Percentiles rank a stretch among this genome's conserved stretches.
Conservation (phyloP, 345 rosid genomes). For the Aethionema arabicum region DNA sequence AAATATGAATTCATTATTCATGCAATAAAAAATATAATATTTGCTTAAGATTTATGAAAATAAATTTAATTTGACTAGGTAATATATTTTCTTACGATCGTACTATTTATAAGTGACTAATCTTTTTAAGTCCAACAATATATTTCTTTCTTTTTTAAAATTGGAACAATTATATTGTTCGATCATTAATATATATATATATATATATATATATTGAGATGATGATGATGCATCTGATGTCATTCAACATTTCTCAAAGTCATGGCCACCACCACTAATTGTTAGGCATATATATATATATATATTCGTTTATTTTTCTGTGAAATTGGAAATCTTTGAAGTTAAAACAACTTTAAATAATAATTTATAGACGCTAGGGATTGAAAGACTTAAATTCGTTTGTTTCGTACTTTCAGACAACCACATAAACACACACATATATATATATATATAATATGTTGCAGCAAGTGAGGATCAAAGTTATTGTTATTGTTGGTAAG, state of each 20-base stretch:
- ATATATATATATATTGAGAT: conserved; percentile 13
- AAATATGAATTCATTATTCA: no score
- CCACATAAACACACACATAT: neutral
- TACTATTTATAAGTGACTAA: no score
- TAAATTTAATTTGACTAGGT: no score
- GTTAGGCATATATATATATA: conserved; percentile 10
- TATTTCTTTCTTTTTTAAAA: no score
- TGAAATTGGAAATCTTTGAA: conserved; percentile 35
- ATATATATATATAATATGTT: neutral
- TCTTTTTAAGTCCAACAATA: no score
- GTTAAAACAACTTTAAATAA: conserved; percentile 18
- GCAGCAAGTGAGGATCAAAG: conserved; percentile 31
- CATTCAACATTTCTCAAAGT: conserved; percentile 48
- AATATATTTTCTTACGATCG: no score
- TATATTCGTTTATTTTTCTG: neutral
- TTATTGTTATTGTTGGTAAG: conserved; percentile 28
- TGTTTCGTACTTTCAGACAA: conserved; percentile 38
- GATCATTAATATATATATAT: conserved; percentile 4
- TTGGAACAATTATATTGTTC: no score
- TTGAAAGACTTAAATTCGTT: conserved; percentile 12
- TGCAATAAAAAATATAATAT: no score
- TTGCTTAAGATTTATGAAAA: no score
- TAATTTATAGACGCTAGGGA: conserved; percentile 5
- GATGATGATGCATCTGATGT: conserved; percentile 37
- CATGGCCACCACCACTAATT: conserved; percentile 35